Evolutionary conservation across 352 stramenopile genomes (phyloP).

Genomic region (Globisporangium apiculatum): DNA sequence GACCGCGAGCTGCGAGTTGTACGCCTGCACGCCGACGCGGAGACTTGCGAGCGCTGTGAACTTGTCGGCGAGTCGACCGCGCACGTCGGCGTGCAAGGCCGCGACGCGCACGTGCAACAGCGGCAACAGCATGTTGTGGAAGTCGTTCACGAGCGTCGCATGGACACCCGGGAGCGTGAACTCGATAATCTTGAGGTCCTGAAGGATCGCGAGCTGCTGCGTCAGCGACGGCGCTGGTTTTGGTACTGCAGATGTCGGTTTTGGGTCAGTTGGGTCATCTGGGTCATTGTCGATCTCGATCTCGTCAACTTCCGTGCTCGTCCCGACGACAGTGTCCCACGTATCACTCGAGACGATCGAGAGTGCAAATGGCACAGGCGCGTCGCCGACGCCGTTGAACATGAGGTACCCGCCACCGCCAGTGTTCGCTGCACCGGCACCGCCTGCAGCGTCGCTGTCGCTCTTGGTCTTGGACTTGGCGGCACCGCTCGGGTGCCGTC

Average conservation of each 20-base stretch:
- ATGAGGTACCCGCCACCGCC: slow-evolving; percentile 78
- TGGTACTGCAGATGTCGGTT: not conserved
- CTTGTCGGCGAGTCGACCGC: slow-evolving; percentile 51
- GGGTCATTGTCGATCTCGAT: slow-evolving; percentile 6
- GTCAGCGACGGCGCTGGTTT: not conserved
- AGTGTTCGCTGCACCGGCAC: slow-evolving; percentile 26
- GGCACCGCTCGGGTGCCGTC: too few relatives aligned
- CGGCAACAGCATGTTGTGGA: slow-evolving; percentile 83
- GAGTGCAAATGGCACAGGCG: slow-evolving; percentile 68
- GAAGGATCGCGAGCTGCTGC: slow-evolving; percentile 26
- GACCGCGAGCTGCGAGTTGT: slow-evolving; percentile 82
- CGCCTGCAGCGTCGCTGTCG: slow-evolving; percentile 25
- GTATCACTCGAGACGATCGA: slow-evolving; percentile 42
- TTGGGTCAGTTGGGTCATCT: slow-evolving; percentile 14
- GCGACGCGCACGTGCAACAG: slow-evolving; percentile 69
- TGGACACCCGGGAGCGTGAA: slow-evolving; percentile 72
- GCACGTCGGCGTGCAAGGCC: slow-evolving; percentile 60
- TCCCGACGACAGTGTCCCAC: not conserved
- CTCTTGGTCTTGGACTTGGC: slow-evolving; percentile 7
- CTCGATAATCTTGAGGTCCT: slow-evolving; percentile 72
- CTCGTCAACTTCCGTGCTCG: not conserved
- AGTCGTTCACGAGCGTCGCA: slow-evolving; percentile 81
- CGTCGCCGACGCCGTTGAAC: slow-evolving; percentile 82
- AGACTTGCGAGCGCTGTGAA: slow-evolving; percentile 57
- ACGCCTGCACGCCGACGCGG: slow-evolving; percentile 69